Base-by-base conservation (phyloP, 495 filamentous ascomycete species). In the Penicillium mononematosum region DNA sequence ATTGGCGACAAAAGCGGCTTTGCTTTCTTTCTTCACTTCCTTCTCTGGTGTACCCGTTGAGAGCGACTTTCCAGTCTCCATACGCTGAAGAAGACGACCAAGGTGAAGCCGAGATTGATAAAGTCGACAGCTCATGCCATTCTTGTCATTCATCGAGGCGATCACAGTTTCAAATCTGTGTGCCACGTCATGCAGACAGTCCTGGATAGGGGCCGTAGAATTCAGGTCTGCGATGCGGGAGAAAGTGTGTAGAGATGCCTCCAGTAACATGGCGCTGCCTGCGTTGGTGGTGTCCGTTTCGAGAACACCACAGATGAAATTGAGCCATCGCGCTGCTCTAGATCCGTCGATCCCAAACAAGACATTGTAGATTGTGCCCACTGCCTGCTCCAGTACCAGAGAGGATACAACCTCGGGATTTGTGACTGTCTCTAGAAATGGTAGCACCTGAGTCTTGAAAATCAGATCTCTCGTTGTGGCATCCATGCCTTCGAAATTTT, bases 291-390 rank as follows among this genome's bases (percentile, higher is more conserved):
- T 53, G 8, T 32, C 48, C 3, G 27, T 32, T 25, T 39, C 48
- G 24, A 61, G 58, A 12, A 61, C 41, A 3, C 50, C 48, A 45
- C 51, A 54, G n/a, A 68, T 34, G 66, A 67, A 67, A 2, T 50
- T 55, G 48, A 84, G 80, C 42, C 84, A 64, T 4, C 41, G 48
- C 22, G 79, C 60, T 5, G 70, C 77, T 25, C 81, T 71, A 12
- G 66, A 67, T 19, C 85, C 83, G 46, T 55, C 63, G 14, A 68
- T 60, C 20, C 85, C 83, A 55, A 74, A 84, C 17, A 88, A 59
- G 58, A 77, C 75, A 51, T 77, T 84, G 65, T 80, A 85, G 32
- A 88, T 83, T 3, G 77, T 84, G 20, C 70, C 79, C 34, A 86
- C 72, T 6, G 76, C 64, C 36, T 71, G 74, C 58, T 87, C 83